A percentile compares a stretch with the other conserved stretches of the same genome.
Evolutionary conservation across 805 yeast species (phyloP).

Genomic region (Candida arabinofermentans): DNA sequence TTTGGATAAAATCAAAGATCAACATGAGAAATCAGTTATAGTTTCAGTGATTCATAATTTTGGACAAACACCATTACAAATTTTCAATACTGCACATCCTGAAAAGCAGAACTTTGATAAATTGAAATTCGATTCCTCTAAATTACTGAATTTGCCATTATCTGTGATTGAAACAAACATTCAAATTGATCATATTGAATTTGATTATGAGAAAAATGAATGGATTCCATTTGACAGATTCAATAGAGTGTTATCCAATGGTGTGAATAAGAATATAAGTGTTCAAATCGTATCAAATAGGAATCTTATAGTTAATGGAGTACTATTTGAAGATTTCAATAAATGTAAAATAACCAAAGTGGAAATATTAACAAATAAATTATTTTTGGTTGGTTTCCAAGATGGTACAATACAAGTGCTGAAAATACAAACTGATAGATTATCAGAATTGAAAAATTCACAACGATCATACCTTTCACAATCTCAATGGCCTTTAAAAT

Average conservation of each 20-base stretch:
- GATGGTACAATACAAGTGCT: conserved; percentile 56
- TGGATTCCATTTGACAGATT: conserved; percentile 46
- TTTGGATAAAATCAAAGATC: conserved; percentile 69
- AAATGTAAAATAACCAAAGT: conserved; percentile 36
- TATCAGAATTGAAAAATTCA: conserved; percentile 42
- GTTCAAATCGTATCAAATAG: conserved; percentile 10
- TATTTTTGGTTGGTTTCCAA: conserved; percentile 45
- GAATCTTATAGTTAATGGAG: conserved; percentile 34
- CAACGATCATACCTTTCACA: conserved; percentile 21
- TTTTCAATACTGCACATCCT: conserved; percentile 69
- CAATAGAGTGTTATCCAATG: background rate
- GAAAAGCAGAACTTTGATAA: conserved; percentile 35
- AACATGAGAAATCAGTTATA: conserved; percentile 66
- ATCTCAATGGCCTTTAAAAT: conserved; percentile 5
- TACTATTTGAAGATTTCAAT: conserved; percentile 43
- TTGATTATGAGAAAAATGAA: conserved; percentile 35
- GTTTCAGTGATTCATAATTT: conserved; percentile 86
- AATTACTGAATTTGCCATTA: conserved; percentile 33
- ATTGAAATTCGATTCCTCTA: conserved; percentile 33
- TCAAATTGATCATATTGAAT: conserved; percentile 39
- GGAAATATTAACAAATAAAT: conserved; percentile 37
- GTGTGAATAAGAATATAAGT: conserved; percentile 1
- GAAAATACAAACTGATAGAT: conserved; percentile 13
- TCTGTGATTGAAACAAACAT: conserved; percentile 41
- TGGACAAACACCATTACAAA: conserved; percentile 83